phyloP scores from a whole-genome alignment of 2,329 filamentous ascomycete species.

The Fusarium siculi region DNA sequence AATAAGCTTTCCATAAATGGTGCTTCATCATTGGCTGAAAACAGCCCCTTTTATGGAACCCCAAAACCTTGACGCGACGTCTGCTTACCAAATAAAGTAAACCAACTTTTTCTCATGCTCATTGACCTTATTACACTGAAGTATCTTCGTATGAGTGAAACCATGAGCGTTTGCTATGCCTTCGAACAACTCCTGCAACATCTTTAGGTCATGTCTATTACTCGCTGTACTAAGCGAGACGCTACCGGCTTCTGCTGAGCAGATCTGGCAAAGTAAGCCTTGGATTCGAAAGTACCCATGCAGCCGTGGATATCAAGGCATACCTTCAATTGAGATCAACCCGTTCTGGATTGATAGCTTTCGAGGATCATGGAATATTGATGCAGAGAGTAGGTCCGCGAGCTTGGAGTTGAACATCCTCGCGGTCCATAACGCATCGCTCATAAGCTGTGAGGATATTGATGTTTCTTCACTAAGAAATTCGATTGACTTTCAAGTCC shows the following conservation, averaged over 20 bases:
- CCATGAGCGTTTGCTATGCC: not conserved
- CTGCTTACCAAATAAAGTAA: not conserved
- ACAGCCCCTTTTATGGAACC: not conserved
- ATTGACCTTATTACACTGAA: not conserved
- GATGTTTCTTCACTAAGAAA: not conserved
- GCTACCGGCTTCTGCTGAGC: not conserved
- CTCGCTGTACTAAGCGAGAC: not conserved
- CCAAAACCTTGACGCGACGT: not conserved
- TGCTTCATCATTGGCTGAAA: not conserved
- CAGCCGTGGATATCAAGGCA: too few relatives aligned
- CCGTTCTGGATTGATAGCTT: not conserved
- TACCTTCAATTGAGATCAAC: not conserved
- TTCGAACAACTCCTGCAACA: fast-evolving
- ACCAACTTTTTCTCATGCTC: not conserved
- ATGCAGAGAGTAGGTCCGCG: not conserved
- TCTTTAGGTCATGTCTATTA: not conserved
- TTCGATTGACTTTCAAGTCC: not conserved
- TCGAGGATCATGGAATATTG: not conserved
- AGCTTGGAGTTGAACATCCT: not conserved
- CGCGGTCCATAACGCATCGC: not conserved
- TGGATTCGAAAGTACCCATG: not conserved
- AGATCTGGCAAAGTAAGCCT: not conserved
- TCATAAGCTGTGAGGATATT: not conserved
- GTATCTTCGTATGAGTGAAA: too few relatives aligned
- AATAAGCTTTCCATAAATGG: not conserved